Base-by-base conservation (phyloP, 2,329 filamentous ascomycete species). In the Sphaerostilbella broomeana region DNA sequence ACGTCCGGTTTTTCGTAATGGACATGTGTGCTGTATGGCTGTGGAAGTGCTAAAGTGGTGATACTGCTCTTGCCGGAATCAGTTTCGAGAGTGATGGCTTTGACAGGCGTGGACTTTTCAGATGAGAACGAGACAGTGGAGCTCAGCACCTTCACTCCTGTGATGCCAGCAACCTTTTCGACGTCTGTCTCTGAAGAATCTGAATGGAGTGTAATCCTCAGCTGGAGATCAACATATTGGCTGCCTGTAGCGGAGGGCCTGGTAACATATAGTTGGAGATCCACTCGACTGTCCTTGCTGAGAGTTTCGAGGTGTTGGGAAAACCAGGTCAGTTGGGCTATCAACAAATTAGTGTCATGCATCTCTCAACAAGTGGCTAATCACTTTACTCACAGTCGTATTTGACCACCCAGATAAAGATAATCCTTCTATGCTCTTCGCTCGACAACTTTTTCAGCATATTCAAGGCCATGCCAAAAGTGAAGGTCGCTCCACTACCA, bases 401-500 rank as follows among this genome's bases (percentile, higher is more conserved):
- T 29, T 55, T 61, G 9, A 67, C 57, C 35, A 61, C 54, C 65
- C 65, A 68, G 11, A 68, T 47, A 35, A 68, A 64, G n/a, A 56
- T 50, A 11, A 68, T 48, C 4, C 48, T 51, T 27, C 54, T 54
- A 11, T 46, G 46, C 0, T 48, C 48, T 13, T 48, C 47, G 4
- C 12, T 24, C 3, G 29, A 43, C 3, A 53, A 44, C 11, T 46
- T 54, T 34, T 50, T 56, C 10, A 68, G 51, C 36, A 67, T 53
- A 42, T 55, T 52, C 27, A 65, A 55, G 5, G 60, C 61, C 16
- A 57, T 58, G 30, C 67, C 66, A 29, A 66, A 58, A 5, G 65
- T 64, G 52, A 80, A 81, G 20, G 70, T 78, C 2, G 73, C 77
- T 2, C 78, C 77, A 35, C 73, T 75, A 4, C 77, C 78, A 10